Evolutionary conservation across 2,329 filamentous ascomycete species (phyloP).

Genomic region (Stemphylium vesicarium): DNA sequence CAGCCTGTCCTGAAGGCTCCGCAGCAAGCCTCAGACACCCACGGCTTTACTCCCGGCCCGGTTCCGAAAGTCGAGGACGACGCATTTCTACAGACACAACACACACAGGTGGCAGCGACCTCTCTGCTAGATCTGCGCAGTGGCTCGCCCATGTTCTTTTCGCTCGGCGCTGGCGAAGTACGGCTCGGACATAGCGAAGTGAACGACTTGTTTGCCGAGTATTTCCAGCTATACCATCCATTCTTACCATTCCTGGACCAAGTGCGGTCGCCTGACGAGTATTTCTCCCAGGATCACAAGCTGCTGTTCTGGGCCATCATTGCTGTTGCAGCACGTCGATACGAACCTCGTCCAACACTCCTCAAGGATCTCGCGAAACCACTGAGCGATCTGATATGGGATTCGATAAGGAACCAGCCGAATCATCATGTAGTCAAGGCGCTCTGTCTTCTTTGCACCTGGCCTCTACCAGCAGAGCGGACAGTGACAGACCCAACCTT

Average conservation of each 20-base stretch:
- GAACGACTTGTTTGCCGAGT: constrained; percentile 71
- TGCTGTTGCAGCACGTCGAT: constrained; percentile 75
- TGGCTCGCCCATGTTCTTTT: constrained; percentile 63
- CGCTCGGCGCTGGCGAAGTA: constrained; percentile 59
- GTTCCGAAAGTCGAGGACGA: constrained; percentile 42
- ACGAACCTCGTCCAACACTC: constrained; percentile 66
- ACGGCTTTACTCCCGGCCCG: constrained; percentile 28
- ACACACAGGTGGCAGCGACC: constrained; percentile 48
- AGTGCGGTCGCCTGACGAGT: constrained; percentile 68
- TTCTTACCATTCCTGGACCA: constrained; percentile 78
- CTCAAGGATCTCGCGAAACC: constrained; percentile 70
- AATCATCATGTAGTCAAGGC: constrained; percentile 84
- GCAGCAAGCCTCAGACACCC: constrained; percentile 28
- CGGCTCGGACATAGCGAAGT: constrained; percentile 53
- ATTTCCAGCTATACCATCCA: constrained; percentile 76
- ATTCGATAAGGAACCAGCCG: constrained; percentile 77
- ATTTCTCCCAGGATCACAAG: constrained; percentile 77
- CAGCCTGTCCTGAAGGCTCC: constrained; percentile 38
- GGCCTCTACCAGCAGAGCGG: constrained; percentile 82
- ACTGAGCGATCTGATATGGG: constrained; percentile 75
- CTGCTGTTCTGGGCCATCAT: constrained; percentile 87
- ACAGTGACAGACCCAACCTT: constrained; percentile 82
- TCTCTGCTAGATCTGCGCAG: constrained; percentile 52
- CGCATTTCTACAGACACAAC: constrained; percentile 44
- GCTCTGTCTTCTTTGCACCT: constrained; percentile 78